Evolutionary conservation across 2,329 filamentous ascomycete species (phyloP).

Genomic region (Pseudogymnoascus verrucosus): DNA sequence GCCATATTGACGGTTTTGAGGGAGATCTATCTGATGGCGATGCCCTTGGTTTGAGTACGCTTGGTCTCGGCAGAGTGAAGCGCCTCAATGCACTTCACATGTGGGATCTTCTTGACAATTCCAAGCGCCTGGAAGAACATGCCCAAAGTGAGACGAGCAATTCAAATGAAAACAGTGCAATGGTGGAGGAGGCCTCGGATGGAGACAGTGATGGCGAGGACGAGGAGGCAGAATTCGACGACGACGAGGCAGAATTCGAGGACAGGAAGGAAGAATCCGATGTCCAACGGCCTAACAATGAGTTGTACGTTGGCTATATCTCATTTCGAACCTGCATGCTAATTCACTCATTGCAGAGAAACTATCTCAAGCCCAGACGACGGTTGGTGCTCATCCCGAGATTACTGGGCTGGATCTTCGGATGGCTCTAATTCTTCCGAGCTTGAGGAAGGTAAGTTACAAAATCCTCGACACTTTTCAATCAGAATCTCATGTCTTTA

Average conservation of each 20-base stretch:
- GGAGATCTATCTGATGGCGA: neutral
- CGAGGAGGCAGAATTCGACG: neutral
- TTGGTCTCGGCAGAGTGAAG: neutral
- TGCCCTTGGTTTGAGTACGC: neutral
- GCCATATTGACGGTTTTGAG: no score
- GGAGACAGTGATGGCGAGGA: no score
- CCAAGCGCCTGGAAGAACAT: neutral
- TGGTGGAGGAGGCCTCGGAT: neutral
- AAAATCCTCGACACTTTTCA: neutral
- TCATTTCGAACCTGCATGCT: neutral
- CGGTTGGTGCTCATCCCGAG: neutral
- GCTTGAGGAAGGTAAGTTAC: neutral
- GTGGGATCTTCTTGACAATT: neutral
- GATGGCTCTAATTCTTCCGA: neutral
- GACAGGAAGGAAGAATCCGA: neutral
- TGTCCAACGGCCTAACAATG: neutral
- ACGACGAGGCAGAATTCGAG: no score
- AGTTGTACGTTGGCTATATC: neutral
- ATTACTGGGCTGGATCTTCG: slow-evolving; percentile 1
- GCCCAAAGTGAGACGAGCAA: neutral
- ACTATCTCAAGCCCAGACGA: neutral
- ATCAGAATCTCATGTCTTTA: neutral
- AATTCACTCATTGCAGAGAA: neutral
- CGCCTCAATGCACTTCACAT: neutral
- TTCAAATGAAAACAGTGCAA: neutral